Evolutionary conservation across 2,329 filamentous ascomycete species (phyloP), one percentile per base, ranked within the genome.

Genomic region (Sporothrix euskadiensis): DNA sequence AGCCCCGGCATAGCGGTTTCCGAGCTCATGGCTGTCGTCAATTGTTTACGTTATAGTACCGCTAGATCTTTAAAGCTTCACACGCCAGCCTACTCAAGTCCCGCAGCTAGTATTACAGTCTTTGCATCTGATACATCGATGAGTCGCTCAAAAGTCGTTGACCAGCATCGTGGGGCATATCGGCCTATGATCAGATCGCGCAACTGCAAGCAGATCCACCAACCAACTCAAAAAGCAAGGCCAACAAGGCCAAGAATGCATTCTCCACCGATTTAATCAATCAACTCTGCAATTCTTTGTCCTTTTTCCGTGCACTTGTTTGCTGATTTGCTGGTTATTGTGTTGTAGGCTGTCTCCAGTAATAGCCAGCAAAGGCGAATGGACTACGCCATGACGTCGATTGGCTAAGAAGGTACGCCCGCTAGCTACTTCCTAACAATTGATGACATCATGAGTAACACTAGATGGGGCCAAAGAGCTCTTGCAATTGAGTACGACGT

Each of bases 391-490:
- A 69, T 69, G 47, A 22, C 30, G 19, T n/a, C 47, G 47, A 69
- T 69, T 69, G 66, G 66, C 47, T 56, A 39, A n/a, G 26, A 68
- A 68, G 30, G 66, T 16, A 22, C 66, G 19, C 66, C 66, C 47
- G 10, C 47, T 14, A 39, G 47, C 26, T 68, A 54, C 26, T 22
- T 22, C 6, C 30, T 26, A 54, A 35, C 26, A 26, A 35, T 56
- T 39, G 19, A 69, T 69, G 66, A 69, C 66, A 69, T 69, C 66
- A 69, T 69, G 47, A 56, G 47, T 19, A 66, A 66, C 61, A 12
- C 39, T 2, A n/a, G 39, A 12, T 49, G 26, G 41, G 32, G 41
- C 41, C 14, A 49, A 19, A 4, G 44, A 49, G 44, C 44, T 49
- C 14, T 52, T 19, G 39, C 39, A 14, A 44, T 44, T 12, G 41